Conservation (phyloP, 2,329 filamentous ascomycete genomes). For the Neopestalotiopsis sp. region DNA sequence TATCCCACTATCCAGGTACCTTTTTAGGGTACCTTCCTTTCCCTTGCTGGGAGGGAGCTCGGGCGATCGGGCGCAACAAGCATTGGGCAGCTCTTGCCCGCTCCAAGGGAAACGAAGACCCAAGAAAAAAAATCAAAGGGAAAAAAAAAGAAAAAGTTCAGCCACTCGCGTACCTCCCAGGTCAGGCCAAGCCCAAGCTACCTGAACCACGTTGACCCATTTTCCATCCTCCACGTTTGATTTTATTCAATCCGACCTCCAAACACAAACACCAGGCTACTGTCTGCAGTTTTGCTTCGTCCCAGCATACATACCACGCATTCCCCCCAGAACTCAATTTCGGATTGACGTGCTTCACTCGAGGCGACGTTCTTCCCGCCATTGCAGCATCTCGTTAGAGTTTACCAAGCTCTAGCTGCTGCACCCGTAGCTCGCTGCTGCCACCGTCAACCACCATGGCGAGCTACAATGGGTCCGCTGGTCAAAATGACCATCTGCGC, state of each 20-base stretch:
- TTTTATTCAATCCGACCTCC: constrained; percentile 16
- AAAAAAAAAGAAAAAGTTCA: constrained; percentile 16
- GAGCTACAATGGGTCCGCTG: constrained; percentile 37
- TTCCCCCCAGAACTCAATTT: background rate
- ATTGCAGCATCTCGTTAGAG: constrained; percentile 9
- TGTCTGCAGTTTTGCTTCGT: background rate
- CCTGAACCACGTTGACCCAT: background rate
- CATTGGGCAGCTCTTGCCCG: constrained; percentile 18
- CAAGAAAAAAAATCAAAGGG: background rate
- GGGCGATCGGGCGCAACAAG: background rate
- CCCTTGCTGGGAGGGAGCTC: background rate
- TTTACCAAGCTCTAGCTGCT: constrained; percentile 15
- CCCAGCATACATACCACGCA: background rate
- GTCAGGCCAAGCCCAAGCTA: background rate
- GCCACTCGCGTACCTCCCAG: constrained; percentile 14
- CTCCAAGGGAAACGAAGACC: background rate
- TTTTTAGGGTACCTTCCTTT: constrained; percentile 3
- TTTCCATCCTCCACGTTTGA: constrained; percentile 23
- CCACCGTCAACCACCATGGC: constrained; percentile 36
- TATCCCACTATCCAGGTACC: background rate
- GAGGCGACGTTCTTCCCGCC: background rate
- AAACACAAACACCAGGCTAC: background rate
- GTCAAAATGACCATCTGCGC: constrained; percentile 42
- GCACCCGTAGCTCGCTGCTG: constrained; percentile 17
- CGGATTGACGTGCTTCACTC: constrained; percentile 10